Evolutionary conservation across 352 stramenopile species (phyloP), one percentile per base, ranked within the genome.

Genomic region (Pythium oligandrum): DNA sequence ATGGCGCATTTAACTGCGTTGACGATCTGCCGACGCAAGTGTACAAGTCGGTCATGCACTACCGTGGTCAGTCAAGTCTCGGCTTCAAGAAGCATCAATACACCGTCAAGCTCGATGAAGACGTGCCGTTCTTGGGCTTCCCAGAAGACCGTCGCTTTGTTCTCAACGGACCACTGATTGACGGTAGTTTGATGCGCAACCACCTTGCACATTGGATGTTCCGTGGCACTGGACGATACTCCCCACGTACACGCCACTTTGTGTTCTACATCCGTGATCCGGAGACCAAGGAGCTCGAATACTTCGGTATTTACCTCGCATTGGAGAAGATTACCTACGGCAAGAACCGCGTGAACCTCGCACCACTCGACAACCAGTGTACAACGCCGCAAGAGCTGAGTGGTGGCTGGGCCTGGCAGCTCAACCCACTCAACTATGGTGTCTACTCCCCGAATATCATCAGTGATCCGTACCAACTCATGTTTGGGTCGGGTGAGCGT

Each of bases 121-220:
- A 36, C 12, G 12, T 10, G 9, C 6, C 26, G 30, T 46, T 66
- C 26, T 31, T 66, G 6, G 53, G 44, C 31, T 42, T 66, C 8
- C 53, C 59, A 35, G 32, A 31, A 8, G 59, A 66, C 31, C 52
- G 47, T 9, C 8, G 6, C 3, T 66, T 40, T 40, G 47, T 59
- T 3, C 35, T 66, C 26, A 53, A 66, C 34, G 59, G 59, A 9
- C 59, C 59, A 5, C 44, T 39, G 9, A 63, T 89, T 54, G 78
- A 89, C 64, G 67, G 59, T 12, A 86, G 67, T 36, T 60, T 89
- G 34, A 64, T 89, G 39, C 69, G 75, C 10, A 89, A 89, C 55
- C 78, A 89, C 47, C 54, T 89, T 6, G 78, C 78, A 30, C 78
- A 89, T 37, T 84, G 73, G 75, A 58, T 89, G 57, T 89, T 75